Conservation (phyloP, 1,139 yeast genomes). For the Scheffersomyces titani region DNA sequence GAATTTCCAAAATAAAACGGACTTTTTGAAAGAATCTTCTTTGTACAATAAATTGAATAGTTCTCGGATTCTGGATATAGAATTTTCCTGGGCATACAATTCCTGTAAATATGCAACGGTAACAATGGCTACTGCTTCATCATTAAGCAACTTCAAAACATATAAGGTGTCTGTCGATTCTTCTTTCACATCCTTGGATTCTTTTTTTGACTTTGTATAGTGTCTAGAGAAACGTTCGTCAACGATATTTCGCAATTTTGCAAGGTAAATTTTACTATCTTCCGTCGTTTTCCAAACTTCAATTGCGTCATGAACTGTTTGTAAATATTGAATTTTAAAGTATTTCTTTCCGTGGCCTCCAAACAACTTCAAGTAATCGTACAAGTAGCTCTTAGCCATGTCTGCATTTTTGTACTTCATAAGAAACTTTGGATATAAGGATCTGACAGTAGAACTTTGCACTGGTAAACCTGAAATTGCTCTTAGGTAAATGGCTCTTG, state of each 20-base stretch:
- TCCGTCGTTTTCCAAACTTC: conserved; percentile 17
- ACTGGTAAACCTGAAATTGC: conserved; percentile 51
- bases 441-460: conserved; percentile 36
- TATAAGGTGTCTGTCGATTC: conserved; percentile 2
- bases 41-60: conserved; percentile 44
- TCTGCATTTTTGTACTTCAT: conserved; percentile 20
- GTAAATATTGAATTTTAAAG: conserved; percentile 26
- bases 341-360: conserved; percentile 22
- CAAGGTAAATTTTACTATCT: conserved; percentile 3
- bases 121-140: conserved; percentile 32
- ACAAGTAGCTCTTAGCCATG: conserved; percentile 27
- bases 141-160: conserved; percentile 22
- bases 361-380: conserved; percentile 28
- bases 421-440: conserved; percentile 41
- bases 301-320: conserved; percentile 20
- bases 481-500: conserved; percentile 36
- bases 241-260: conserved; percentile 18
- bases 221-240: conserved; percentile 17
- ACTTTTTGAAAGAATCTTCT: conserved; percentile 34
- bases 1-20: conserved; percentile 56
- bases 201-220: conserved; percentile 1
- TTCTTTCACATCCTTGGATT: neutral
- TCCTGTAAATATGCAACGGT: conserved; percentile 20
- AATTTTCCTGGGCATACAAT: conserved; percentile 5
- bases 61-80: conserved; percentile 23